Conservation (phyloP, 2,329 filamentous ascomycete genomes). For the Fusarium torulosum region DNA sequence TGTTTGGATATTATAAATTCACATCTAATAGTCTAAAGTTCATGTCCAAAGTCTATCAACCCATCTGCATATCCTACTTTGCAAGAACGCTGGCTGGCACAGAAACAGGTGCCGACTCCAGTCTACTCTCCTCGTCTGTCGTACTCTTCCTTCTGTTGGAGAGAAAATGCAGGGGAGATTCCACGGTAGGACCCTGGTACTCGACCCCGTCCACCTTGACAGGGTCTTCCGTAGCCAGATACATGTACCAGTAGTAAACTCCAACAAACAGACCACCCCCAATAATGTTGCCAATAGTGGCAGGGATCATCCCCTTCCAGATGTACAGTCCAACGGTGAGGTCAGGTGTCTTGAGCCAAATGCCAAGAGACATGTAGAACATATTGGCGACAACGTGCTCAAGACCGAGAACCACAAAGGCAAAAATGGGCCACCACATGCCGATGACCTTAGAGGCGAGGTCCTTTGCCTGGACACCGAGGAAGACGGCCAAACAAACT, state of each 20-base stretch:
- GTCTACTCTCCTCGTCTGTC: constrained; percentile 39
- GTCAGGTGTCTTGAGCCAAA: constrained; percentile 60
- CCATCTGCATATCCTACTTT: neutral
- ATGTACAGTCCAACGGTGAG: constrained; percentile 65
- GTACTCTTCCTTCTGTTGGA: constrained; percentile 7
- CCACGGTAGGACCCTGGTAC: constrained; percentile 18
- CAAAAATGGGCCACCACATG: constrained; percentile 69
- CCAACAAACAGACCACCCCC: constrained; percentile 66
- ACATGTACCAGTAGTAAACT: constrained; percentile 50
- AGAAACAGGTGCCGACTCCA: constrained; percentile 23
- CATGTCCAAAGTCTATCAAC: neutral
- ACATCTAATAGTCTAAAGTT: neutral
- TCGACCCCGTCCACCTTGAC: constrained; percentile 29
- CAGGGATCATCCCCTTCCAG: constrained; percentile 69
- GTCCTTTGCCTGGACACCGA: constrained; percentile 62
- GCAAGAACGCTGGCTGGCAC: constrained; percentile 2
- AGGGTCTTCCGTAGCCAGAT: constrained; percentile 29
- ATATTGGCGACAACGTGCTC: constrained; percentile 71
- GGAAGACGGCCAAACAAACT: constrained; percentile 65
- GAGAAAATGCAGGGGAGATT: constrained; percentile 24
- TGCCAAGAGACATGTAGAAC: constrained; percentile 65
- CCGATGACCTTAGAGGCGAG: constrained; percentile 65
- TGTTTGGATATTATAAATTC: rapidly evolving
- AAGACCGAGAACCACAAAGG: constrained; percentile 65
- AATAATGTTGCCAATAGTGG: constrained; percentile 65